Base-by-base conservation (phyloP, 345 rosid species). In the Eucalyptus microcorys region DNA sequence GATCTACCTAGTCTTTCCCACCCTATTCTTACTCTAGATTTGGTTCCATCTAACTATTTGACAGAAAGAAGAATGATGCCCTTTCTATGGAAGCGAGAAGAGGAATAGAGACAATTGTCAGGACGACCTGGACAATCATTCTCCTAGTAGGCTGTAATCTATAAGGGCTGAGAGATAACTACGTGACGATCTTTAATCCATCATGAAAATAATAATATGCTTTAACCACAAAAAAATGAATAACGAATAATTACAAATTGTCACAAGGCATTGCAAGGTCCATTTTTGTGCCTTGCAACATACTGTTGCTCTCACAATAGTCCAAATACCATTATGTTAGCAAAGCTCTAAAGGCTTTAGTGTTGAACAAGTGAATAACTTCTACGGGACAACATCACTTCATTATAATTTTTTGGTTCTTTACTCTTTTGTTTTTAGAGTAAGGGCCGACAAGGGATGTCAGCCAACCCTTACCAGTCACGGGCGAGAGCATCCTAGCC, bases 161-260 rank as follows among this genome's bases (percentile, higher is more conserved):
- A 55, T 22, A 24, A 55, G 27, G 1, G 14, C 2, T 17, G 0
- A 0, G 5, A 52, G 10, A 52, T 52, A 2, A 3, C 0, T 19
- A 2, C 26, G 0, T 52, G 1, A 3, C 0, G 5, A 52, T 52
- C 10, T 52, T 0, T 52, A 52, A 52, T 52, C 0, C 5, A 52
- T 52, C 7, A 19, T 19, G 9, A 52, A 19, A 21, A 52, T 21
- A 52, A 52, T 21, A 52, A 52, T 7, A 52, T 21, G 26, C 1
- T 52, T 52, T 52, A 5, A 21, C 26, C 10, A 21, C 1, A 1
- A 21, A 52, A 52, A 52, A 21, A 52, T 7, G 10, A 52, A 52
- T 19, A 52, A 52, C 2, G 2, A 19, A 52, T 52, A 52, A 52
- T 52, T 52, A 52, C 57, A 52, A 52, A 52, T 52, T 19, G 26